phyloP scores from a whole-genome alignment of 2,329 filamentous ascomycete genomes.

The Microdochium paspali region DNA sequence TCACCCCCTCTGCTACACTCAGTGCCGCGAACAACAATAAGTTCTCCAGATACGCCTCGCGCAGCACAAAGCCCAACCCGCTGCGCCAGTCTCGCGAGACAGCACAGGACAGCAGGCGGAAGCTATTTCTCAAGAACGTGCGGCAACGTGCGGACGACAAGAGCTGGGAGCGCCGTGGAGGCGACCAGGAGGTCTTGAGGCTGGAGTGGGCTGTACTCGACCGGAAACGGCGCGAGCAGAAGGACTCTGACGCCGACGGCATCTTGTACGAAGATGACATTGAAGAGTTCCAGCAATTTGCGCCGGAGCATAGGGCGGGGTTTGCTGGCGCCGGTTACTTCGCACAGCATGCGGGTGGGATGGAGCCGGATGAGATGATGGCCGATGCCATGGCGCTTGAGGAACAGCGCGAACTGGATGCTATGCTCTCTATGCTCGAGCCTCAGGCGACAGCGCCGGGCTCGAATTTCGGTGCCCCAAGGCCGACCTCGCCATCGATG shows the following conservation, averaged over 20 bases:
- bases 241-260: conserved; percentile 26
- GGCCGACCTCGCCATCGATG: conserved; percentile 16
- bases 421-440: conserved; percentile 40
- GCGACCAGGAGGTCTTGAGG: conserved; percentile 46
- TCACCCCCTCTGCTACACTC: conserved; percentile 23
- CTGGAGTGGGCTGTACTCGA: conserved; percentile 31
- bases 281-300: conserved; percentile 30
- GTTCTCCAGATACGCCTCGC: conserved; percentile 36
- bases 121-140: conserved; percentile 61
- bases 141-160: conserved; percentile 50
- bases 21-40: conserved; percentile 18
- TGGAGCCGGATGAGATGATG: conserved; percentile 37
- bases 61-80: conserved; percentile 53
- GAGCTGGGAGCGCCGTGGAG: conserved; percentile 49
- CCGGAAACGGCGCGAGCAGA: conserved; percentile 25
- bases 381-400: conserved; percentile 38
- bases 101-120: conserved; percentile 52
- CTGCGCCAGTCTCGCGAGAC: conserved; percentile 51
- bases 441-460: conserved; percentile 6
- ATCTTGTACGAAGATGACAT: conserved; percentile 40
- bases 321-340: neutral
- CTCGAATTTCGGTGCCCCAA: conserved; percentile 12
- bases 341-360: conserved; percentile 4
- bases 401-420: conserved; percentile 49
- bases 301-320: conserved; percentile 9